phyloP scores from a whole-genome alignment of 2,329 filamentous ascomycete genomes.

The Thelonectria blattea region DNA sequence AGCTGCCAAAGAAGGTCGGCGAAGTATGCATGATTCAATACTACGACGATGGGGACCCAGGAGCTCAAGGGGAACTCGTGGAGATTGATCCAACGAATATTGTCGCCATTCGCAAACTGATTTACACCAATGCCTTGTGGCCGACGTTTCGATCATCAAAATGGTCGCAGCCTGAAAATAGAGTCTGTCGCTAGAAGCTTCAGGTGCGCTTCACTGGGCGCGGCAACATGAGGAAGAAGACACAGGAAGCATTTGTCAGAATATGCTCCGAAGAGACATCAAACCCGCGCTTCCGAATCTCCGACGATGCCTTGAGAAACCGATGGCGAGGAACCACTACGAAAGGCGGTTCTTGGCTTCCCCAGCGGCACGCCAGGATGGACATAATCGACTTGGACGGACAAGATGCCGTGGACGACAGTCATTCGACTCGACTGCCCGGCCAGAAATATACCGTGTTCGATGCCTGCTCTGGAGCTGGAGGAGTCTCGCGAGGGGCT shows the following conservation, averaged over 20 bases:
- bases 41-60: slow-evolving; percentile 45
- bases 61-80: slow-evolving; percentile 41
- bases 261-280: slow-evolving; percentile 41
- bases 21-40: slow-evolving; percentile 50
- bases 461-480: slow-evolving; percentile 76
- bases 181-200: slow-evolving; percentile 61
- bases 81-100: slow-evolving; percentile 51
- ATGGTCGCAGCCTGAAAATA: slow-evolving; percentile 34
- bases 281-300: slow-evolving; percentile 37
- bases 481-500: slow-evolving; percentile 73
- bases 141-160: slow-evolving; percentile 44
- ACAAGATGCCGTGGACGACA: not conserved
- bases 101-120: slow-evolving; percentile 49
- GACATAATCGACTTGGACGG: slow-evolving; percentile 35
- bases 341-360: slow-evolving; percentile 43
- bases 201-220: slow-evolving; percentile 35
- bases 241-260: slow-evolving; percentile 47
- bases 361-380: not conserved
- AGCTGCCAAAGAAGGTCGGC: slow-evolving; percentile 48
- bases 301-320: slow-evolving; percentile 42
- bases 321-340: slow-evolving; percentile 40
- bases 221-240: slow-evolving; percentile 31
- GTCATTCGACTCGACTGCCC: not conserved
- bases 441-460: slow-evolving; percentile 68
- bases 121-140: slow-evolving; percentile 61